Conservation (phyloP, 176 grass and related monocot species). For the Carex kokanica region DNA sequence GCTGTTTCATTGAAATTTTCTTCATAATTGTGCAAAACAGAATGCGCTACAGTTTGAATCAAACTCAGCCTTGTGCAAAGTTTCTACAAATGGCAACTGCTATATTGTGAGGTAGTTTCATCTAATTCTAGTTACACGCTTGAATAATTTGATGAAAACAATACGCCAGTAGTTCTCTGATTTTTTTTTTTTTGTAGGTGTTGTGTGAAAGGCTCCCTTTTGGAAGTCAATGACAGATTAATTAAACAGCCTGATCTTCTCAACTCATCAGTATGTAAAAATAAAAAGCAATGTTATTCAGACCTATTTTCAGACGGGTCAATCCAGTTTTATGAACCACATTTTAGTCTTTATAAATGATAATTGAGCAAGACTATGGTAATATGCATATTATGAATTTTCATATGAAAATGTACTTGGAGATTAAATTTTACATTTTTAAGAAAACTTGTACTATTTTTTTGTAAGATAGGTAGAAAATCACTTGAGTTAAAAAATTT, state of each 20-base stretch:
- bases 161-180: not conserved
- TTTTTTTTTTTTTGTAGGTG: constrained; percentile 40
- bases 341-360: not conserved
- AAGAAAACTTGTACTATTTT: too few species aligned
- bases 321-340: not conserved
- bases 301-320: not conserved
- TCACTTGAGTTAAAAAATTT: too few species aligned
- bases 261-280: constrained; percentile 59
- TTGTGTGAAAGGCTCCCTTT: constrained; percentile 92
- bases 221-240: constrained; percentile 91
- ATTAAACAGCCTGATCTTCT: constrained; percentile 80
- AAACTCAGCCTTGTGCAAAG: constrained; percentile 80
- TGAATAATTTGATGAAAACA: not conserved
- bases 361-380: too few species aligned
- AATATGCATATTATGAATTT: too few species aligned
- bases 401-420: too few species aligned
- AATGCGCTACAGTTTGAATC: constrained; percentile 93
- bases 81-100: constrained; percentile 54
- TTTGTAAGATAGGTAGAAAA: too few species aligned
- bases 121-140: not conserved
- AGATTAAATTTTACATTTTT: too few species aligned
- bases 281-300: not conserved
- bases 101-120: constrained; percentile 66
- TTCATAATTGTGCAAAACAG: constrained; percentile 35
- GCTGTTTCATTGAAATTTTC: not conserved